phyloP scores from a whole-genome alignment of 768 basidiomycete species.

The Tulasnella sp. region DNA sequence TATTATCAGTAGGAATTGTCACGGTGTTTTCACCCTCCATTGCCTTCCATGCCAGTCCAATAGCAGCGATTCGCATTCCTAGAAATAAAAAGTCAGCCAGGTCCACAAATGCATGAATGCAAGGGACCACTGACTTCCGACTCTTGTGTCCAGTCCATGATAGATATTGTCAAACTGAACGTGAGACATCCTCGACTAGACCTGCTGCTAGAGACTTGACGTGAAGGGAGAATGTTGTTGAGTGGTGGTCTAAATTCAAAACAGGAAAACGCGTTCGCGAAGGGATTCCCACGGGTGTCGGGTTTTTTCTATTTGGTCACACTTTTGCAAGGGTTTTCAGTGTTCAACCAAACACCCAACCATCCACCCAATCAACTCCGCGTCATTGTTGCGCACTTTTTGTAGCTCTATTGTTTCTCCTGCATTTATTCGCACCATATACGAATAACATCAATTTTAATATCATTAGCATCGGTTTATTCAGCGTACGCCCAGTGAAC shows the following conservation, averaged over 20 bases:
- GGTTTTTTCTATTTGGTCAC: background rate
- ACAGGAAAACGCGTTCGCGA: too few species aligned
- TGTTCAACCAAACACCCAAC: background rate
- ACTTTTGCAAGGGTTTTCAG: background rate
- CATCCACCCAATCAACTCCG: background rate
- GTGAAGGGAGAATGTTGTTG: background rate
- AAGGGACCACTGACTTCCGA: constrained; percentile 50
- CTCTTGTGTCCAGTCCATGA: constrained; percentile 53
- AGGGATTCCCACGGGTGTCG: background rate
- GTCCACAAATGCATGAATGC: background rate
- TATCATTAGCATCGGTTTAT: background rate
- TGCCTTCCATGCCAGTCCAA: constrained; percentile 86
- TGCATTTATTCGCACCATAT: background rate
- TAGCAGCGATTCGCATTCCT: constrained; percentile 62
- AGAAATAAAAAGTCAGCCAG: constrained; percentile 12
- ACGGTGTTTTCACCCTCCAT: constrained; percentile 44
- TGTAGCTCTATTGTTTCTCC: too few species aligned
- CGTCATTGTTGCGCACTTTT: too few species aligned
- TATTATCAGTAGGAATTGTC: constrained; percentile 53
- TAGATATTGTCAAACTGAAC: constrained; percentile 82
- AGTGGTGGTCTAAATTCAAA: constrained; percentile 7
- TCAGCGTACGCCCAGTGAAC: background rate
- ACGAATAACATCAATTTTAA: background rate
- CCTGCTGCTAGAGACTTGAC: background rate
- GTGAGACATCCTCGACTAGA: constrained; percentile 36